A percentile compares a stretch with the other conserved stretches of the same genome.
Conservation (phyloP, 2,329 filamentous ascomycete species). For the Myriosclerotinia duriaeana region DNA sequence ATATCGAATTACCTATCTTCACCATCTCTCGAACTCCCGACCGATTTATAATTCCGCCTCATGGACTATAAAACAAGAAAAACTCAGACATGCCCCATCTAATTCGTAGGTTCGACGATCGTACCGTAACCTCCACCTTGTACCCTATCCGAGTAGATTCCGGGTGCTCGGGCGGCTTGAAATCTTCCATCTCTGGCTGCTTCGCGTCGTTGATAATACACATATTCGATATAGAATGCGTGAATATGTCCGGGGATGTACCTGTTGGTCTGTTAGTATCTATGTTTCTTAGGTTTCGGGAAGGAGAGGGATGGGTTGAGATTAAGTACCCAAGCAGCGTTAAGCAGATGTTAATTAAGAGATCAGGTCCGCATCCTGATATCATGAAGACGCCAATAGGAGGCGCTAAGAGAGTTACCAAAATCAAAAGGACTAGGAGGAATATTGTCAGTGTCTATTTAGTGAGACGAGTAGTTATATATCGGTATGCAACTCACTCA, state of each 20-base stretch:
- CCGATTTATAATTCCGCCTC: constrained; percentile 11
- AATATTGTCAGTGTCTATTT: background rate
- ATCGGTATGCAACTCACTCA: constrained; percentile 38
- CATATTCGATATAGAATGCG: constrained; percentile 57
- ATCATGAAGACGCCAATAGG: constrained; percentile 45
- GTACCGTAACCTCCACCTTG: constrained; percentile 67
- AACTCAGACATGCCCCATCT: constrained; percentile 16
- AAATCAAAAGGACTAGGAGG: background rate
- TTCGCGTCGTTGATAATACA: constrained; percentile 75
- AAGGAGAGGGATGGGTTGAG: background rate
- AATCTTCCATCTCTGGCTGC: constrained; percentile 58
- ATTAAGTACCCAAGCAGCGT: constrained; percentile 42
- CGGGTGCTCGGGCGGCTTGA: constrained; percentile 57
- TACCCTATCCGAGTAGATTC: constrained; percentile 71
- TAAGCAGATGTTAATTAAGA: constrained; percentile 46
- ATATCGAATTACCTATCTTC: background rate
- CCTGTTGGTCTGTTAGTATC: constrained; percentile 47
- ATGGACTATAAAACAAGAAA: constrained; percentile 17
- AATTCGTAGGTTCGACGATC: constrained; percentile 36
- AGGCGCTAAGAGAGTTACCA: constrained; percentile 37
- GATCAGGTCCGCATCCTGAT: constrained; percentile 45
- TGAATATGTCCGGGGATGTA: constrained; percentile 42
- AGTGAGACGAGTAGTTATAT: constrained; percentile 44
- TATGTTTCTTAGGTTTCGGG: background rate
- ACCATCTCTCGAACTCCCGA: background rate